Evolutionary conservation across 179 eudicot genomes (phyloP), one percentile per base, ranked within the genome.

Genomic region (Carnegiea gigantea): DNA sequence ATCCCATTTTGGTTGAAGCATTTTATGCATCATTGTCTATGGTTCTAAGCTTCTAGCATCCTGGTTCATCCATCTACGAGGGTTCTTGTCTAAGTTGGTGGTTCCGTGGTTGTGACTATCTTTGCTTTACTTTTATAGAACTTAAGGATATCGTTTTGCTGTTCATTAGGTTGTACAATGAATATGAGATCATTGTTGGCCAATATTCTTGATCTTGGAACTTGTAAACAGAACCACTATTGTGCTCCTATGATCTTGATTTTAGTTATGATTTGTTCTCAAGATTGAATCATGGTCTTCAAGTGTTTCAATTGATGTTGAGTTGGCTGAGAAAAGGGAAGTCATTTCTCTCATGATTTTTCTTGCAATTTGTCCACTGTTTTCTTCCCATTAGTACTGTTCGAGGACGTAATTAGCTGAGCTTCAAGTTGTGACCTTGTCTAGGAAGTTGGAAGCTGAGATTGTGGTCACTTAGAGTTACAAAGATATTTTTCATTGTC

Each of bases 1-100:
- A 10, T 75, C 46, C 26, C 17, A 0, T 28, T 13, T 53, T 82
- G n/a, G 40, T 82, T 10, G 77, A 71, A 73, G 43, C 75, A 64
- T 26, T 73, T 75, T 65, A 18, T 53, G 78, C 23, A 18, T 65
- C 3, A 38, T n/a, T 24, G 7, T 53, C 10, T 12, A 11, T 78
- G 36, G 10, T 73, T 73, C 23, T 75, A 75, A 64, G 23, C 12
- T 51, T 53, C 1, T 53, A 9, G 78, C 2, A 26, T 75, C 8
- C 3, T 24, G 11, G 78, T 36, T 28, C 26, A 12, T 49, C 36
- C 12, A 30, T 49, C 24, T 26, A 4, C n/a, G 13, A 17, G 59
- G 26, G 73, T 24, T 44, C 53, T 64, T 23, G 53, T 17, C 11
- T 2, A 38, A 53, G 8, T 70, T 33, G 49, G 23, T 20, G 48